phyloP scores from a whole-genome alignment of 1,284 basidiomycete species.

The Irpex lacteus region DNA sequence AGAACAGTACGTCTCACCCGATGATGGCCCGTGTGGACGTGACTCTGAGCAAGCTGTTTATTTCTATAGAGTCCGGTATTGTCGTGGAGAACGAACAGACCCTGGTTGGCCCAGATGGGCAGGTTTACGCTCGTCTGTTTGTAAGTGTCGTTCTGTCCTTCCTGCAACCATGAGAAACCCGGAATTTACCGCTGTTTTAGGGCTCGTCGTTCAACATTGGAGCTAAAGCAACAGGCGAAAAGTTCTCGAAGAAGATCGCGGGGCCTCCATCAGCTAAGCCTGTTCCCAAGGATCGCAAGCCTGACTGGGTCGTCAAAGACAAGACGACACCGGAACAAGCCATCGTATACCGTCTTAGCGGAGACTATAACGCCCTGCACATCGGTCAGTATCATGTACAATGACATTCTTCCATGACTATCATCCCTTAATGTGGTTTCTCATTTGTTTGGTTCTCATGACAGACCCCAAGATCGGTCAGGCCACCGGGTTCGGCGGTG shows the following conservation, averaged over 20 bases:
- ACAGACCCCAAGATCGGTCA: constrained; percentile 71
- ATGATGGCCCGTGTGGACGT: neutral
- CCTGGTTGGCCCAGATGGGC: constrained; percentile 62
- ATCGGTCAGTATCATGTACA: constrained; percentile 49
- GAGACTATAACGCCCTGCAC: constrained; percentile 85
- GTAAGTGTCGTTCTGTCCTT: constrained; percentile 35
- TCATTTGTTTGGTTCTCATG: neutral
- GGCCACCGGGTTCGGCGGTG: constrained; percentile 71
- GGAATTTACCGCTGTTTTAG: constrained; percentile 32
- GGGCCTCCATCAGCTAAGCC: constrained; percentile 66
- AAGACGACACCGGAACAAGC: constrained; percentile 76
- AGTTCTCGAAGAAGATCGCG: constrained; percentile 67
- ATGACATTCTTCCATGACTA: neutral
- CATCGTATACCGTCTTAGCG: constrained; percentile 73
- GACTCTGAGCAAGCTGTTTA: neutral
- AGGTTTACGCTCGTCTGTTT: constrained; percentile 70
- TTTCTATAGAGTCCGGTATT: constrained; percentile 69
- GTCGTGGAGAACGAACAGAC: constrained; percentile 63
- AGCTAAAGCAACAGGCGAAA: constrained; percentile 66
- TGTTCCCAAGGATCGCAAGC: constrained; percentile 62
- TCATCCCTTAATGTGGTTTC: neutral
- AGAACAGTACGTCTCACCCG: constrained; percentile 64
- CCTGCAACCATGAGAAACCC: neutral
- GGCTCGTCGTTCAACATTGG: constrained; percentile 73
- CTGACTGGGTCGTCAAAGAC: constrained; percentile 69